A percentile compares a stretch with the other conserved stretches of the same genome.
Evolutionary conservation across 208 protist genomes (phyloP).

Genomic region (Blastocrithidia nonstop): DNA sequence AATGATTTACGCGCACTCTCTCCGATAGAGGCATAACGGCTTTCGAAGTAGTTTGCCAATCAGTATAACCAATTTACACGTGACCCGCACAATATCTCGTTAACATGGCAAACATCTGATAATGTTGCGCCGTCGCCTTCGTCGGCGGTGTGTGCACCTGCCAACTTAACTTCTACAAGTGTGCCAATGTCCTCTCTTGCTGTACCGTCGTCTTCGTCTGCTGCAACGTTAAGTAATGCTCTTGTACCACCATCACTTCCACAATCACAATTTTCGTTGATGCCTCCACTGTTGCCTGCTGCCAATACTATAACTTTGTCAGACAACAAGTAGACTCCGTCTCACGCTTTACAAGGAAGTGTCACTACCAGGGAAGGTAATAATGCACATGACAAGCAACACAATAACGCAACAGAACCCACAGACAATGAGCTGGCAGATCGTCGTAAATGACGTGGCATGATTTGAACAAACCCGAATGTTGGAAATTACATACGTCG

Average conservation of each 20-base stretch:
- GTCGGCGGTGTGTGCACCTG: neutral
- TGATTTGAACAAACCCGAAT: conserved; percentile 71
- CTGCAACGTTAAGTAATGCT: conserved; percentile 8
- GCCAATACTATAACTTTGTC: neutral
- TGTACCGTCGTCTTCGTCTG: neutral
- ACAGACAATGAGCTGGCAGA: neutral
- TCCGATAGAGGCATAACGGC: no score
- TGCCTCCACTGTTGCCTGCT: neutral
- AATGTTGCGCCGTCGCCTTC: conserved; percentile 4
- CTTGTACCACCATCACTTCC: conserved; percentile 5
- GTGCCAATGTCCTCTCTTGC: neutral
- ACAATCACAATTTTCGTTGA: neutral
- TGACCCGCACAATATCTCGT: no score
- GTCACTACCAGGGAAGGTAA: neutral
- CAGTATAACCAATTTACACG: no score
- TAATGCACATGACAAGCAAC: neutral
- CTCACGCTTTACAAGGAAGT: neutral
- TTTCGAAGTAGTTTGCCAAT: conserved; percentile 1
- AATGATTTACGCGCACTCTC: no score
- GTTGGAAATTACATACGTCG: conserved; percentile 80
- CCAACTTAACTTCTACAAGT: neutral
- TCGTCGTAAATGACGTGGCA: conserved; percentile 6
- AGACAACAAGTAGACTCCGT: neutral
- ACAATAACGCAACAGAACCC: neutral
- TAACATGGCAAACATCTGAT: neutral